Base-by-base conservation (phyloP, 768 basidiomycete species). In the Tylopilus vinaceipallidus region DNA sequence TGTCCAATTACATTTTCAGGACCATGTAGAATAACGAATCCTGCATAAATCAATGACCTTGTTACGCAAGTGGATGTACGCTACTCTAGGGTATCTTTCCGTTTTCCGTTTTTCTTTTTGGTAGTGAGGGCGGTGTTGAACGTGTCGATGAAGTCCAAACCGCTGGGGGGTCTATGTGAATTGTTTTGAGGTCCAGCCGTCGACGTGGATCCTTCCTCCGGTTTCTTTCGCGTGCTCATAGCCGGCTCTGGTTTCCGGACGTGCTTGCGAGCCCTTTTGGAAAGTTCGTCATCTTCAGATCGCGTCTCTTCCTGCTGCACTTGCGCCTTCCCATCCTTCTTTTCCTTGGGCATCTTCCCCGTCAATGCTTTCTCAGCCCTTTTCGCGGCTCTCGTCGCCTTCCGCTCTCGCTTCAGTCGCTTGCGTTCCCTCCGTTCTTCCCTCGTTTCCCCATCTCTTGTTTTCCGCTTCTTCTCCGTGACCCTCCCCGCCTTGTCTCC, bases 21-120 rank as follows among this genome's bases (percentile, higher is more conserved):
- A 63, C 50, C 51, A 63, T 63, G 62, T 63, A 63, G 62, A 63
- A 50, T 53, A 65, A 57, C 43, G 52, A 59, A 47, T 20, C 24
- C 48, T n/a, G 22, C 50, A 38, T 54, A 44, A 53, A 30, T 19
- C 32, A 29, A 55, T 38, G 46, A 41, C 42, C 39, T 29, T 6
- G 36, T 26, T 24, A 40, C 9, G 20, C 19, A 19, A n/a, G 40
- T 20, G 30, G 26, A 20, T 38, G 41, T 16, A 36, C 19, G 16
- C 52, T 53, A 60, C 7, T 33, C n/a, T 33, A 19, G 30, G 52
- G 45, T 56, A 52, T 58, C 45, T 42, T 61, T 63, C 50, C 52
- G 49, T 47, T 63, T 59, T 29, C 39, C 34, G 16, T 29, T 50
- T 53, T 56, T 64, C 53, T 50, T 65, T 53, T 54, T 59, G 24